Base-by-base conservation (phyloP, 805 yeast species). In the Metschnikowia shivogae region DNA sequence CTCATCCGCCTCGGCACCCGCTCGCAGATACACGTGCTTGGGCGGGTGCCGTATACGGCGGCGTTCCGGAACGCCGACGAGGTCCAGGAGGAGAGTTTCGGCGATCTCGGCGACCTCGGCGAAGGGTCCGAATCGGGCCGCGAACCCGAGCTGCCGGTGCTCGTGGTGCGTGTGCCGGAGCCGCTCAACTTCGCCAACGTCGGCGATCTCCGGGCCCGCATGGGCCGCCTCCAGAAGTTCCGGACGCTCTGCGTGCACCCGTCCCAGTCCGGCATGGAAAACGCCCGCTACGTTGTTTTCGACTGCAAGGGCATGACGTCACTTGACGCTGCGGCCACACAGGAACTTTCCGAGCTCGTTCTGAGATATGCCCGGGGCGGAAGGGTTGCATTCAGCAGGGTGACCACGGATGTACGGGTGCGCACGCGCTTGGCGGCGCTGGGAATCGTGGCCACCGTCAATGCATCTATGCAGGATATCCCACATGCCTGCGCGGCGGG, bases 161-260 rank as follows among this genome's bases (percentile, higher is more conserved):
- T 90, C 30, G 79, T 89, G 26, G 84, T 89, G 31, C 84, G 83
- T 51, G 78, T 89, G 35, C 89, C 96, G 0, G 97, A 89, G 58
- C 96, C 97, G 1, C 69, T 89, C 48, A 87, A 90, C 5, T 89
- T 89, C 63, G 88, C 95, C 33, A 89, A 90, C 61, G 76, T 90
- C 6, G 84, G 84, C 24, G 95, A 87, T 54, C 68, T 89, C 49
- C 80, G 84, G 49, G 71, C 77, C 45, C 70, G 92, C 31, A 67
- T 89, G 46, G 68, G 74, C 35, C 70, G 96, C 36, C 67, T 89
- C 26, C 96, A 89, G 59, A 66, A 77, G 43, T 87, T 86, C 56
- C 95, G 96, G 0, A 81, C 95, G 0, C 72, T 82, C 20, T 74
- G 72, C 39, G 77, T 77, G 12, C 96, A 89, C 57, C 96, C 96